These are phyloP conservation scores for Echites panduratus DNA, from an alignment of 257 asterid species.

Conservation along the genomic window DNA sequence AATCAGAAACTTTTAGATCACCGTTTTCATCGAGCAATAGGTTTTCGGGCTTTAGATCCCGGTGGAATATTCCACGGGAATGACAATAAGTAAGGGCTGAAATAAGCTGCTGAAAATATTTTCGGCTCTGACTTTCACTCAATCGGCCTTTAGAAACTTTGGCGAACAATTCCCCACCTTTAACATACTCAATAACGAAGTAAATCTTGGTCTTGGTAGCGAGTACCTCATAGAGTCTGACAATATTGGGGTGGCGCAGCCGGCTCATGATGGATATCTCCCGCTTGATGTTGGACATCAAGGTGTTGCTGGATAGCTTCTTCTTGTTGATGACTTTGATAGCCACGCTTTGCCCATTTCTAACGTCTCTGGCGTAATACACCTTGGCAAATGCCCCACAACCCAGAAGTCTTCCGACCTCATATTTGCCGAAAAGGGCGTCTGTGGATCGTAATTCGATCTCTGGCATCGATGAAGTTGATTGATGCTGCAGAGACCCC, in stretches of 20 bases:
- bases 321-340: conserved; percentile 63
- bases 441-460: conserved; percentile 32
- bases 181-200: conserved; percentile 70
- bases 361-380: conserved; percentile 66
- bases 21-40: conserved; percentile 73
- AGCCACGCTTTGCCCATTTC: conserved; percentile 70
- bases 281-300: conserved; percentile 49
- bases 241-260: conserved; percentile 57
- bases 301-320: conserved; percentile 28
- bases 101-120: conserved; percentile 73
- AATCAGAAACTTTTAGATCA: conserved; percentile 75
- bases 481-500: conserved; percentile 14
- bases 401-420: conserved; percentile 77
- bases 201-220: conserved; percentile 70
- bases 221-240: conserved; percentile 61
- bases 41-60: conserved; percentile 88
- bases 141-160: conserved; percentile 61
- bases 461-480: conserved; percentile 28
- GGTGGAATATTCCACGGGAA: conserved; percentile 68
- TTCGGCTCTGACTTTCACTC: conserved; percentile 56
- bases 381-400: conserved; percentile 96
- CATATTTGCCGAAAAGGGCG: conserved; percentile 69
- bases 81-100: conserved; percentile 79
- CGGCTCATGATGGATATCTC: conserved; percentile 69
- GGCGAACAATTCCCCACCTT: conserved; percentile 79